phyloP scores from a whole-genome alignment of 345 rosid species.

The Psidium guajava region DNA sequence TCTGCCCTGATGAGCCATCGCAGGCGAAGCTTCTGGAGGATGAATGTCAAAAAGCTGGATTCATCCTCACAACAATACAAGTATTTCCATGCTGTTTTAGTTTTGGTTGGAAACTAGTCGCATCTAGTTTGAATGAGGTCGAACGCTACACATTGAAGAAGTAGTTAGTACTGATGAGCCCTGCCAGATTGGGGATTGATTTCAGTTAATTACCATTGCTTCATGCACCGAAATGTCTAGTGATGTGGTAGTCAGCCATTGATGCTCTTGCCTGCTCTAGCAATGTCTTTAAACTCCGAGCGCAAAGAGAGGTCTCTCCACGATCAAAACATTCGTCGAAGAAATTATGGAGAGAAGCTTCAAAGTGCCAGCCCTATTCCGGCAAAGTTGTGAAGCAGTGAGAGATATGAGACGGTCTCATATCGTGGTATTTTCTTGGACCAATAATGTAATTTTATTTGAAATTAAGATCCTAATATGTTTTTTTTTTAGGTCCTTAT shows the following conservation, averaged over 20 bases:
- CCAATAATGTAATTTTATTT: not conserved
- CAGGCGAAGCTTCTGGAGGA: slow-evolving; percentile 66
- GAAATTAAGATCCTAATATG: too few relatives aligned
- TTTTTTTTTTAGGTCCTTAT: too few relatives aligned
- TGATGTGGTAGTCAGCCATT: not conserved
- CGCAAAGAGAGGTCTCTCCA: slow-evolving; percentile 38
- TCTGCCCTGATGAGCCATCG: slow-evolving; percentile 55
- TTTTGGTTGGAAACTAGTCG: not conserved
- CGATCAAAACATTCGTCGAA: slow-evolving; percentile 38
- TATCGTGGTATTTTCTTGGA: slow-evolving; percentile 40
- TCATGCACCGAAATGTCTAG: not conserved
- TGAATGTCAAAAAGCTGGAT: slow-evolving; percentile 62
- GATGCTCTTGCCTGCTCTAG: not conserved
- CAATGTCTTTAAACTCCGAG: too few relatives aligned
- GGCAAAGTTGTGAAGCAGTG: slow-evolving; percentile 24
- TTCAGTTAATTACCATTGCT: not conserved
- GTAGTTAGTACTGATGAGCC: not conserved
- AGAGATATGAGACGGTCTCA: slow-evolving; percentile 49
- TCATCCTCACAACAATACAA: slow-evolving; percentile 44
- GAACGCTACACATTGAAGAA: slow-evolving; percentile 20
- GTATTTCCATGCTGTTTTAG: not conserved
- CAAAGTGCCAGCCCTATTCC: slow-evolving; percentile 12
- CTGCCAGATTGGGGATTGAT: not conserved
- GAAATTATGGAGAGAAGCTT: slow-evolving; percentile 49
- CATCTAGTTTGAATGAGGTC: slow-evolving; percentile 32